Base-by-base conservation (phyloP, 805 yeast genomes). In the Candida suzukii region DNA sequence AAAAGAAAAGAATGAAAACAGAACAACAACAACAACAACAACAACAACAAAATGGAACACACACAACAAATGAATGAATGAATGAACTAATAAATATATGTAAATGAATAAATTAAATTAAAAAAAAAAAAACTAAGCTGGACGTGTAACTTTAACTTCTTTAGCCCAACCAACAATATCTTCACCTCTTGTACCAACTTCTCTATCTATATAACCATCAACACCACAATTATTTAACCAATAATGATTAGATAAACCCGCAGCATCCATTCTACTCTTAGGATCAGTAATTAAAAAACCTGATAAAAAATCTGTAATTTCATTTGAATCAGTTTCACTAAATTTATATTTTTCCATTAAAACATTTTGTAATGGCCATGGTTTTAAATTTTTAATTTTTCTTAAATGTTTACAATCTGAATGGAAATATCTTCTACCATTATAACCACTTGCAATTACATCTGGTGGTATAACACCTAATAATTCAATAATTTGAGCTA, bases 101-200 rank as follows among this genome's bases (percentile, higher is more conserved):
- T n/a, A n/a, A n/a, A n/a, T n/a, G n/a, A n/a, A n/a, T n/a, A n/a
- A n/a, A n/a, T n/a, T n/a, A n/a, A n/a, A n/a, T n/a, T n/a, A n/a
- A n/a, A n/a, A n/a, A n/a, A n/a, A n/a, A n/a, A n/a, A n/a, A 24
- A 7, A 24, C 26, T 24, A 24, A 26, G 29, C 9, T 7, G 5
- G 18, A 29, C 32, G 32, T 10, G 7, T 31, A 11, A 31, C 18
- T 9, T 56, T 62, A 18, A 77, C 73, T 58, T 88, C 96, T 43
- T 66, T 67, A 24, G 78, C 74, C 99, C 99, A 93, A 4, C 98
- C 99, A 3, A 80, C 79, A 37, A 93, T 86, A 63, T 87, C 97
- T 40, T 76, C 80, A 26, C 97, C 97, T n/a, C 78, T 63, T 0
- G 85, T 82, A 25, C 88, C 87, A 7, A 81, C 73, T 25, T 80